Conservation (phyloP, 2,329 filamentous ascomycete species). For the Clonostachys byssicola region DNA sequence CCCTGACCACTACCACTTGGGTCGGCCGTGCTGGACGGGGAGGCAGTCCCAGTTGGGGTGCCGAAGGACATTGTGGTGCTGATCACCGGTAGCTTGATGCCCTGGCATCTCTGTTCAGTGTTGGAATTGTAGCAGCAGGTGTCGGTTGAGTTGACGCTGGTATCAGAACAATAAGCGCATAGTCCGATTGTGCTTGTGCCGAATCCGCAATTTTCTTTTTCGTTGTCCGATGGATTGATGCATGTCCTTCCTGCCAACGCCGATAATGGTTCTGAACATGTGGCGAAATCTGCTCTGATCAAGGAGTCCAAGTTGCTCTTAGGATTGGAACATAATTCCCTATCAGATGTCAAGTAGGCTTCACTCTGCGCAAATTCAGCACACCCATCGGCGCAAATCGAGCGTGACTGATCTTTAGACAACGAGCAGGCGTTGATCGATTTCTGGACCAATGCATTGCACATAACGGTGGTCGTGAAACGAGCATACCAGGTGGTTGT, state of each 20-base stretch:
- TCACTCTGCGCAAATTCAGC: conserved; percentile 86
- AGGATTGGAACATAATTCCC: conserved; percentile 65
- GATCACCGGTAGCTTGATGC: conserved; percentile 74
- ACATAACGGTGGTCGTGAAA: conserved; percentile 88
- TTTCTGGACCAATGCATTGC: conserved; percentile 90
- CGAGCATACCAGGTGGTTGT: conserved; percentile 83
- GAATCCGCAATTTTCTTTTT: conserved; percentile 85
- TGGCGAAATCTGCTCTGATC: conserved; percentile 88
- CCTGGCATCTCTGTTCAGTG: conserved; percentile 67
- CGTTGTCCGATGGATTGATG: conserved; percentile 73
- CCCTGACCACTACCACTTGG: conserved; percentile 14
- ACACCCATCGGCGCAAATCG: conserved; percentile 87
- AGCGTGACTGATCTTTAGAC: conserved; percentile 58
- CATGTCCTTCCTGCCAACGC: conserved; percentile 71
- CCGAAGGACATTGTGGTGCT: conserved; percentile 62
- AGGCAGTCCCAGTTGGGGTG: conserved; percentile 36
- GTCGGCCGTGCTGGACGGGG: conserved; percentile 12
- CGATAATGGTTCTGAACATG: conserved; percentile 78
- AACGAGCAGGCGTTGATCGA: conserved; percentile 69
- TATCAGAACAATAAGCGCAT: conserved; percentile 81
- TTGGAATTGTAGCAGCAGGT: conserved; percentile 87
- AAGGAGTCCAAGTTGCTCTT: conserved; percentile 64
- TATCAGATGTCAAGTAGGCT: conserved; percentile 74
- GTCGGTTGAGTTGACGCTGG: conserved; percentile 87
- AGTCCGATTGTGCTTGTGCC: conserved; percentile 67